These are phyloP conservation scores for Parathielavia hyrcaniae DNA, from an alignment of 495 filamentous ascomycete species.

Conservation along the genomic window DNA sequence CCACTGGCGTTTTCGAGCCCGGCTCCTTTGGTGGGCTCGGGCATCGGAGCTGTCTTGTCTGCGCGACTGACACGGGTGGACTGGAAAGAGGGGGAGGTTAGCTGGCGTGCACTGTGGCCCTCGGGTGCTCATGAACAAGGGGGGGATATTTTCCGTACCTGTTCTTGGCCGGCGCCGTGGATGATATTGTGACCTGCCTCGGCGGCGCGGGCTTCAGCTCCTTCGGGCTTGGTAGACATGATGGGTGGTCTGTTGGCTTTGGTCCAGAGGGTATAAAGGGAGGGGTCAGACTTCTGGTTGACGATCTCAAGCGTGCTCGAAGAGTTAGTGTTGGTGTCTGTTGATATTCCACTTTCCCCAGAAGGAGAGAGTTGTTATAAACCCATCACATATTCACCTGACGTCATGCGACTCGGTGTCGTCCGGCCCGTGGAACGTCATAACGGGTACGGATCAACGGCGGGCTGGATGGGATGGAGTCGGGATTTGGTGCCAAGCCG, in stretches of 20 bases:
- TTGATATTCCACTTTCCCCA: background rate
- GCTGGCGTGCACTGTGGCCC: background rate
- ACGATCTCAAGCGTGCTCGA: background rate
- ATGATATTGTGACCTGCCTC: slow-evolving; percentile 35
- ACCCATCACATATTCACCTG: background rate
- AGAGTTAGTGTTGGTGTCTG: background rate
- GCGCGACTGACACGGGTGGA: slow-evolving; percentile 30
- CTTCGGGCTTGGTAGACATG: slow-evolving; percentile 40
- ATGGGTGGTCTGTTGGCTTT: slow-evolving; percentile 4
- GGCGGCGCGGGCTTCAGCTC: slow-evolving; percentile 34
- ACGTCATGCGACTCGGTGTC: slow-evolving; percentile 1
- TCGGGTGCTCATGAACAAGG: too few species aligned
- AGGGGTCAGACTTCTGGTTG: background rate
- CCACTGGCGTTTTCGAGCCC: slow-evolving; percentile 29
- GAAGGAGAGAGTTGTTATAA: background rate
- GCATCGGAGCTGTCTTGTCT: slow-evolving; percentile 39
- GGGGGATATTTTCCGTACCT: slow-evolving; percentile 14
- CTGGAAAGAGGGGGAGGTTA: slow-evolving; percentile 12
- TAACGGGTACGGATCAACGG: background rate
- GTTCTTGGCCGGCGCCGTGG: slow-evolving; percentile 33
- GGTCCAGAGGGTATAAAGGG: background rate
- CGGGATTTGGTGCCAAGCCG: too few species aligned
- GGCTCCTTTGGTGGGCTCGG: slow-evolving; percentile 33
- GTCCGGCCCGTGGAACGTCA: background rate
- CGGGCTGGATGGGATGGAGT: too few species aligned